Conservation (phyloP, 805 yeast species). For the Wickerhamiella allomyrinae region DNA sequence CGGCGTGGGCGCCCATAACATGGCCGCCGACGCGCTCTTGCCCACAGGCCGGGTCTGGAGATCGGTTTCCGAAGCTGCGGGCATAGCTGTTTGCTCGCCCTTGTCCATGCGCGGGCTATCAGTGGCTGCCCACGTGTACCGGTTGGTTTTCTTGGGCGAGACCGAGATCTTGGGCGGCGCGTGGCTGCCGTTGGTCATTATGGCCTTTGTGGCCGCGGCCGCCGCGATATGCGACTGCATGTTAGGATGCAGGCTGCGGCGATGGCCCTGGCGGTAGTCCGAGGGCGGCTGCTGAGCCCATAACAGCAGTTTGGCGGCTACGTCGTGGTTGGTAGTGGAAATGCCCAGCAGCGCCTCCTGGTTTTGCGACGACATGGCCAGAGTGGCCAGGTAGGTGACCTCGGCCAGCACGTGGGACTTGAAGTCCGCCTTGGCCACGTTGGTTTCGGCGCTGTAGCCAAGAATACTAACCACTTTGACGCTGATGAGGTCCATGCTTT, state of each 20-base stretch:
- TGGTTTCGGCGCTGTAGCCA: conserved; percentile 16
- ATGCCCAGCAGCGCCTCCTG: conserved; percentile 20
- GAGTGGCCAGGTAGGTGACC: conserved; percentile 26
- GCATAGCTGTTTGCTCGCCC: neutral
- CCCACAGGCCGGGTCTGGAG: neutral
- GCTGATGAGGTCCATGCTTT: conserved; percentile 18
- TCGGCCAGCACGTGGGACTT: conserved; percentile 28
- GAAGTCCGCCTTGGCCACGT: conserved; percentile 25
- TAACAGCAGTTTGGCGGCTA: conserved; percentile 14
- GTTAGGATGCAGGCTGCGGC: conserved; percentile 1
- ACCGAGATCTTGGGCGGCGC: conserved; percentile 1
- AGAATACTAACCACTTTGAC: conserved; percentile 16
- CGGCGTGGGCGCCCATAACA: neutral
- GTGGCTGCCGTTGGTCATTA: conserved; percentile 1
- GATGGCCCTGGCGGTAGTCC: conserved; percentile 2
- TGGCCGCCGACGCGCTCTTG: neutral
- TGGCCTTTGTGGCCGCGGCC: neutral
- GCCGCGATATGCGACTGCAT: neutral
- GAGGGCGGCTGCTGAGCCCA: conserved; percentile 18
- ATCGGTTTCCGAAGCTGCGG: neutral
- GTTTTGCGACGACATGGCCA: conserved; percentile 27
- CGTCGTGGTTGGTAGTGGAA: conserved; percentile 21
- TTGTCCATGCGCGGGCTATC: neutral
- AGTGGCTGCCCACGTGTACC: neutral
- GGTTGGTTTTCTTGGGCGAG: neutral